Conservation (phyloP, 73 alveolate genomes). For the Paramecium primaurelia region DNA sequence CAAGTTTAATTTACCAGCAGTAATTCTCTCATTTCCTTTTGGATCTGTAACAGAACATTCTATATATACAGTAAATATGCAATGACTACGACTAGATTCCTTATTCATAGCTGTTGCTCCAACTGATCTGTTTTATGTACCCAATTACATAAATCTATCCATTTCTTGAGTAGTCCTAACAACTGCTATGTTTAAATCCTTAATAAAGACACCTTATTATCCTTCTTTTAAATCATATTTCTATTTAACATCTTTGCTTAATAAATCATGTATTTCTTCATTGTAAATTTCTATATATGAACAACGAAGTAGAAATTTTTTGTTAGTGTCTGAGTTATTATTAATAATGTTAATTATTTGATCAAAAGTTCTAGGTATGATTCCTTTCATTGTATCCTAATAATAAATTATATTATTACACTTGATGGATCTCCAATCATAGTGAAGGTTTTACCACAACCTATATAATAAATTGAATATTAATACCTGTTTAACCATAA, state of each 20-base stretch:
- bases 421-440: constrained; percentile 84
- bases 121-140: constrained; percentile 84
- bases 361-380: constrained; percentile 89
- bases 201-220: constrained; percentile 88
- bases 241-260: constrained; percentile 68
- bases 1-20: constrained; percentile 85
- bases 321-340: constrained; percentile 78
- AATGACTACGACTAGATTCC: constrained; percentile 92
- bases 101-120: constrained; percentile 96
- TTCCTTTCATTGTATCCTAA: constrained; percentile 72
- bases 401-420: background rate
- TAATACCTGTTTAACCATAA: constrained; percentile 77
- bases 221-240: constrained; percentile 81
- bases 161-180: constrained; percentile 83
- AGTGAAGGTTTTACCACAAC: constrained; percentile 93
- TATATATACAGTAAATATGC: constrained; percentile 89
- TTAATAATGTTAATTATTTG: constrained; percentile 83
- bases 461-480: background rate
- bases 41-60: constrained; percentile 88
- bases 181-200: constrained; percentile 80
- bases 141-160: constrained; percentile 81
- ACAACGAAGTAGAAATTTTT: constrained; percentile 87
- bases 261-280: constrained; percentile 94
- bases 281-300: constrained; percentile 95
- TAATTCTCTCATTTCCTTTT: constrained; percentile 69